Conservation (phyloP, 805 yeast species). For the Wickerhamomyces rabaulensis region DNA sequence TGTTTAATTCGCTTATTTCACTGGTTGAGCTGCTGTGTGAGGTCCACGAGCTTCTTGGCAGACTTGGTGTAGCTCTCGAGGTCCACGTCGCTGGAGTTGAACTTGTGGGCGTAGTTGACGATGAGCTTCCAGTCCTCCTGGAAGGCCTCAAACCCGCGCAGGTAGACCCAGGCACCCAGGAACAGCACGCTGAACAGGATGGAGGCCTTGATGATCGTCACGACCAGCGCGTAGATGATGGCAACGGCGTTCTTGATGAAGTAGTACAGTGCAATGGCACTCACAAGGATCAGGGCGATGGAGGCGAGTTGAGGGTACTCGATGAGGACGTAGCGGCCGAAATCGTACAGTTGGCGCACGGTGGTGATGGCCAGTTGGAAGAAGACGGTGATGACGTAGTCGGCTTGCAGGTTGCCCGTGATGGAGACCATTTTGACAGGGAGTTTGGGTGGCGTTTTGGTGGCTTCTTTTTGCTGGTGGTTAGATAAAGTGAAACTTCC, state of each 20-base stretch:
- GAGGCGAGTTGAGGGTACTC: slow-evolving; percentile 28
- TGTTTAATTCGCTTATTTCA: no score
- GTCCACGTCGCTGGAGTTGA: neutral
- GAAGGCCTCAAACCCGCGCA: slow-evolving; percentile 39
- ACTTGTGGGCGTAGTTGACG: neutral
- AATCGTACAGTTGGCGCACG: slow-evolving; percentile 6
- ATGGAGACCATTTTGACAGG: slow-evolving; percentile 8
- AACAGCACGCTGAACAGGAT: slow-evolving; percentile 16
- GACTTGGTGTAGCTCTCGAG: neutral
- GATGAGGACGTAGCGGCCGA: slow-evolving; percentile 19
- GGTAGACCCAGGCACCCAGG: slow-evolving; percentile 23
- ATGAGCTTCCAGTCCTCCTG: slow-evolving; percentile 44
- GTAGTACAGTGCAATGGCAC: slow-evolving; percentile 23
- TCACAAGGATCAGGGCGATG: slow-evolving; percentile 13
- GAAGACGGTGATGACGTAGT: slow-evolving; percentile 14
- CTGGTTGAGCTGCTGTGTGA: neutral
- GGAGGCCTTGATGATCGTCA: slow-evolving; percentile 25
- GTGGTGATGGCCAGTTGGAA: slow-evolving; percentile 1
- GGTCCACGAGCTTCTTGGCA: neutral
- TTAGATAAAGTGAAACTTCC: no score
- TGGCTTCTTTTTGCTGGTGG: no score
- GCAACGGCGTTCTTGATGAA: slow-evolving; percentile 25
- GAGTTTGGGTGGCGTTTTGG: no score
- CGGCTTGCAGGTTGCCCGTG: slow-evolving; percentile 20
- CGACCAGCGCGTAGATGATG: slow-evolving; percentile 14